Evolutionary conservation across 768 basidiomycete genomes (phyloP), one percentile per base, ranked within the genome.

Genomic region (Lentinus brumalis): DNA sequence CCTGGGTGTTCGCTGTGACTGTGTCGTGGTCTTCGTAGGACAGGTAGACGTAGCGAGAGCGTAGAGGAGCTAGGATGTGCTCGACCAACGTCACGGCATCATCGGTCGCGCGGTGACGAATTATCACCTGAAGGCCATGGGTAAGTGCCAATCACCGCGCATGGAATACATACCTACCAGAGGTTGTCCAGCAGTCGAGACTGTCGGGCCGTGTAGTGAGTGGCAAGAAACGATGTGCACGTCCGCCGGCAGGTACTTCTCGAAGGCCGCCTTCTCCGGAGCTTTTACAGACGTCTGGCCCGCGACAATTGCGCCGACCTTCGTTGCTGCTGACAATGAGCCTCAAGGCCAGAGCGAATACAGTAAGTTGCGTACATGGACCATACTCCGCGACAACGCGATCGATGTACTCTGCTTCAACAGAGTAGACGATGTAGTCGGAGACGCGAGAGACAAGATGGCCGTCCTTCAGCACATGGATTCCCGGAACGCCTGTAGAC

Each of bases 281-380:
- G 94, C 92, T 72, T 99, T 99, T 46, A 98, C 96, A 1, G 93
- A 96, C 0, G 96, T 99, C 73, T 99, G 96, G 1, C 96, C 97
- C 0, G 94, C 86, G 30, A 99, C 96, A 46, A 96, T 85, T 2
- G 97, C 94, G 16, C 92, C 84, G 26, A 95, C 74, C 75, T 97
- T 98, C 0, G 96, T 98, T 12, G 95, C 96, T 94, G 63, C 1
- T 6, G 7, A 35, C 7, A 35, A 35, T 6, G 11, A 35, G 35
- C 6, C 39, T 45, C 42, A 4, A 4, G 15, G 5, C 11, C 11
- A 51, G 26, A 56, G 53, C 14, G 26, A 0, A n/a, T 30, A 29
- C 35, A 44, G 40, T 29, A 40, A 29, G 35, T 44, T 7, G 79
- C 91, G 62, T 66, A 95, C 94, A 96, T n/a, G 95, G 93, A 8